A percentile compares a stretch with the other conserved stretches of the same genome.
These are phyloP conservation scores for Skeletonema grethae DNA, from an alignment of 108 stramenopile species.

Conservation along the genomic window DNA sequence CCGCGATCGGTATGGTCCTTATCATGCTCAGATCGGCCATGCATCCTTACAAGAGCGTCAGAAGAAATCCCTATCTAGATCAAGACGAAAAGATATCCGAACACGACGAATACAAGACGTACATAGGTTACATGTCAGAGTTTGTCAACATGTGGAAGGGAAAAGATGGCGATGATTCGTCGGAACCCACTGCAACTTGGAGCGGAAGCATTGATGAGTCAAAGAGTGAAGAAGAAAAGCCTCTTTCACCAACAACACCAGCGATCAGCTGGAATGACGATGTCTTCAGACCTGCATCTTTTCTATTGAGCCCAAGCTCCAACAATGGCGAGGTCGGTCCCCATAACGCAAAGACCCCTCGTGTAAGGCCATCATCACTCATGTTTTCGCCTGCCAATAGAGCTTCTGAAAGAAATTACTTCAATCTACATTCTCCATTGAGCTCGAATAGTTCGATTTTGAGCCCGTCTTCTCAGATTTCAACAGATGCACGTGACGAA, in stretches of 20 bases:
- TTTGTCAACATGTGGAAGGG: conserved; percentile 34
- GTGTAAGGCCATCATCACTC: background rate
- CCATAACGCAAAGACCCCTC: background rate
- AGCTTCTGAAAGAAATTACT: conserved; percentile 4
- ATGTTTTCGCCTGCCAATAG: background rate
- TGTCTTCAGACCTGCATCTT: background rate
- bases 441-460: background rate
- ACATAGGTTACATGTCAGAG: conserved; percentile 28
- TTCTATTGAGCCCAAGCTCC: background rate
- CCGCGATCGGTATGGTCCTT: conserved; percentile 26
- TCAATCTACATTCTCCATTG: background rate
- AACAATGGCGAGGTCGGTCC: background rate
- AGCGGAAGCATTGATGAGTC: background rate
- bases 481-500: conserved; percentile 10
- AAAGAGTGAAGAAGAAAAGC: background rate
- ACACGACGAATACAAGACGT: conserved; percentile 45
- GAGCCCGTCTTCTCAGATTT: background rate
- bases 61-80: background rate
- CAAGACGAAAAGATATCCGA: conserved; percentile 27
- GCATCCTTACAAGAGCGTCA: conserved; percentile 32
- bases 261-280: background rate
- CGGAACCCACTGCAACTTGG: conserved; percentile 8
- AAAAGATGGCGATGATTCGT: conserved; percentile 2
- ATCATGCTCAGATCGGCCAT: conserved; percentile 27
- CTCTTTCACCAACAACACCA: background rate